These are phyloP conservation scores for Balansia obtecta DNA, from an alignment of 2,329 filamentous ascomycete genomes.

Conservation along the genomic window DNA sequence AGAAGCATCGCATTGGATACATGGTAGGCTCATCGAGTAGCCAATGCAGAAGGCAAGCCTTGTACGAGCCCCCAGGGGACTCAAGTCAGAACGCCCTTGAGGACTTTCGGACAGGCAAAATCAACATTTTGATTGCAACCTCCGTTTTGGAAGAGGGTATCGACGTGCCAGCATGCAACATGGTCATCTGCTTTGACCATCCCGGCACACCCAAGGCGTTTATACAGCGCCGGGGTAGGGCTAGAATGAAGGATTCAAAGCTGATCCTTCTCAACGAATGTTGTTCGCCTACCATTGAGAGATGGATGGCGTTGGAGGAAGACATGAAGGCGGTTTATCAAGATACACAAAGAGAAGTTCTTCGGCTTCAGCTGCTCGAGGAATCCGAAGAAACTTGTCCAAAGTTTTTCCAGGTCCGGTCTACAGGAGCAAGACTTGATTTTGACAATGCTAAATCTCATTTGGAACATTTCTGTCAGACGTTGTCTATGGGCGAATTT, in stretches of 20 bases:
- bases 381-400: constrained; percentile 18
- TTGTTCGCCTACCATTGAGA: constrained; percentile 16
- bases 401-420: constrained; percentile 22
- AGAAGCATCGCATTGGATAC: constrained; percentile 36
- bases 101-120: constrained; percentile 38
- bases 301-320: constrained; percentile 57
- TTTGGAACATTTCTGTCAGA: constrained; percentile 68
- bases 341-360: constrained; percentile 43
- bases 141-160: constrained; percentile 57
- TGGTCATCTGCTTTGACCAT: constrained; percentile 45
- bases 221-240: constrained; percentile 43
- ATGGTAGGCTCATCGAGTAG: constrained; percentile 42
- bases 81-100: constrained; percentile 23
- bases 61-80: constrained; percentile 25
- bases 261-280: constrained; percentile 34
- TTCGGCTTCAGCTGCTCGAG: constrained; percentile 35
- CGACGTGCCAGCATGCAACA: constrained; percentile 51
- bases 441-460: constrained; percentile 64
- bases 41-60: constrained; percentile 22
- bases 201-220: constrained; percentile 41
- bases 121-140: constrained; percentile 49
- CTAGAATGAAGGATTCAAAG: constrained; percentile 36
- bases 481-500: constrained; percentile 44
- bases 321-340: constrained; percentile 62
- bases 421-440: constrained; percentile 52